Evolutionary conservation across 2,329 filamentous ascomycete species (phyloP).

Genomic region (Aspergillus spinulosporus): DNA sequence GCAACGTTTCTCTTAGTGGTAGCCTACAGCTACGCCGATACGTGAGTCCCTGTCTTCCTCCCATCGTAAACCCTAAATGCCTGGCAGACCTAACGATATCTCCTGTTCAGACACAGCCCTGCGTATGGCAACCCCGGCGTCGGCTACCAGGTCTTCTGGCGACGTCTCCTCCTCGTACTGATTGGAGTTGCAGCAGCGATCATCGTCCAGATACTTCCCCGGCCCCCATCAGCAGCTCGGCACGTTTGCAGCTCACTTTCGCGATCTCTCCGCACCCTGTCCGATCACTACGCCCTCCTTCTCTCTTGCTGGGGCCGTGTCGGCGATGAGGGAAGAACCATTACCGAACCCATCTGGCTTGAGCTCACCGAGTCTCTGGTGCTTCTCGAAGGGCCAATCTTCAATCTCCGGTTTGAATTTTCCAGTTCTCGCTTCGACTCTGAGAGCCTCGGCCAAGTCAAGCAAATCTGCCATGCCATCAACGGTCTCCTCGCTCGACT

Average conservation of each 20-base stretch:
- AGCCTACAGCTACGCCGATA: slow-evolving; percentile 51
- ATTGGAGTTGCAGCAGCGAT: slow-evolving; percentile 48
- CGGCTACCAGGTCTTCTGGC: slow-evolving; percentile 54
- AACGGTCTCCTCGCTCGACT: slow-evolving; percentile 39
- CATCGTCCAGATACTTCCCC: slow-evolving; percentile 51
- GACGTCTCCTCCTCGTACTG: slow-evolving; percentile 46
- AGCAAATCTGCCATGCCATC: slow-evolving; percentile 35
- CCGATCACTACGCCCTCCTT: slow-evolving; percentile 53
- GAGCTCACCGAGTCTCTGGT: slow-evolving; percentile 35
- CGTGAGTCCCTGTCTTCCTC: slow-evolving; percentile 34
- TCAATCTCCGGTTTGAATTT: slow-evolving; percentile 40
- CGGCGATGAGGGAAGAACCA: slow-evolving; percentile 24
- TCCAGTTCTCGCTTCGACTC: slow-evolving; percentile 43
- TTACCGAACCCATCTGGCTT: slow-evolving; percentile 34
- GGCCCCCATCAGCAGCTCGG: slow-evolving; percentile 48
- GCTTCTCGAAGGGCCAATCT: slow-evolving; percentile 36
- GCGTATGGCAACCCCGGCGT: slow-evolving; percentile 50
- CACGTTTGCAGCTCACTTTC: slow-evolving; percentile 51
- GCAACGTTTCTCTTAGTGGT: slow-evolving; percentile 49
- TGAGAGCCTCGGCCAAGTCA: slow-evolving; percentile 33
- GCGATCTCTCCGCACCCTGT: slow-evolving; percentile 44
- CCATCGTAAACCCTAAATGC: too few species aligned
- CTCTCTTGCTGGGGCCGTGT: slow-evolving; percentile 47
- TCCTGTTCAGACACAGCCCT: slow-evolving; percentile 36
- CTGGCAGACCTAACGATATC: neutral